Evolutionary conservation across 2,329 filamentous ascomycete species (phyloP).

Genomic region (Arthroderma sp.): DNA sequence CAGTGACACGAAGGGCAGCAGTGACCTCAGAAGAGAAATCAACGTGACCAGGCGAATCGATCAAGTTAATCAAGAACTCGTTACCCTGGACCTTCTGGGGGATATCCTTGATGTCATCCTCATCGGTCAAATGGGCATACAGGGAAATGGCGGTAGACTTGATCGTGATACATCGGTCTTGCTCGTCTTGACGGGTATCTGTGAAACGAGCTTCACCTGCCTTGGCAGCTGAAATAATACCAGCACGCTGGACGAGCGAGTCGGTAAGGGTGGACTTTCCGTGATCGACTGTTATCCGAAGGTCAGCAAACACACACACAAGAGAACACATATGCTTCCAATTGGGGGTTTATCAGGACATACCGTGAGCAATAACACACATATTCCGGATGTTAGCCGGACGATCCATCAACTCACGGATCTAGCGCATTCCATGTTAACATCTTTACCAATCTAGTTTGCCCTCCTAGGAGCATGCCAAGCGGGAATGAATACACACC

Average conservation of each 20-base stretch:
- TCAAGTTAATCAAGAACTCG: slow-evolving; percentile 99
- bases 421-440: slow-evolving; percentile 21
- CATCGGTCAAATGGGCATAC: slow-evolving; percentile 68
- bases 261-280: slow-evolving; percentile 99
- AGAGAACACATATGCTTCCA: neutral
- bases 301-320: neutral
- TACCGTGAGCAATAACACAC: slow-evolving; percentile 98
- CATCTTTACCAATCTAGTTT: neutral
- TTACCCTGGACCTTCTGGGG: slow-evolving; percentile 75
- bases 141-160: slow-evolving; percentile 99
- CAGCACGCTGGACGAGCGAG: slow-evolving; percentile 95
- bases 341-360: slow-evolving; percentile 16
- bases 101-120: slow-evolving; percentile 90
- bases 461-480: neutral
- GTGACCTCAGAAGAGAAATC: slow-evolving; percentile 99
- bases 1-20: slow-evolving; percentile 97
- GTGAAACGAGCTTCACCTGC: slow-evolving; percentile 92
- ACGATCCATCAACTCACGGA: slow-evolving; percentile 37
- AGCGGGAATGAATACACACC: slow-evolving; percentile 34
- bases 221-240: slow-evolving; percentile 98
- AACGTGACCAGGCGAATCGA: slow-evolving; percentile 99
- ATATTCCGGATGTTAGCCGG: slow-evolving; percentile 70
- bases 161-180: slow-evolving; percentile 99
- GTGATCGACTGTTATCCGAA: slow-evolving; percentile 61
- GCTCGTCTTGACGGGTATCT: slow-evolving; percentile 93